A percentile compares a stretch with the other conserved stretches of the same genome.
Evolutionary conservation across 148 eudicot genomes (phyloP).

Genomic region (Amaranthus hypochondriacus): DNA sequence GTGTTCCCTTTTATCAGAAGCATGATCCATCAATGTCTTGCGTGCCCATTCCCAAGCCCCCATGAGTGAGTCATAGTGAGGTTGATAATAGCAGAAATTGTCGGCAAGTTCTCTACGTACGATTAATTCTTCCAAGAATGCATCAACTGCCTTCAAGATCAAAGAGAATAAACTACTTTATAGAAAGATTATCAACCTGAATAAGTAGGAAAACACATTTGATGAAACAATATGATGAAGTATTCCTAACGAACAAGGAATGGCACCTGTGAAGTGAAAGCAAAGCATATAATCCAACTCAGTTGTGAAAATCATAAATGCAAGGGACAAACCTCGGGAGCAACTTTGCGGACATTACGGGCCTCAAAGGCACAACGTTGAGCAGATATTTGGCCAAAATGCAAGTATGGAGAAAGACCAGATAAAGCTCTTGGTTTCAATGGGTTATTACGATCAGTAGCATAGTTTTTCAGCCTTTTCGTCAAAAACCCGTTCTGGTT

Average conservation of each 20-base stretch:
- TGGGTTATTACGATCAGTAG: conserved; percentile 75
- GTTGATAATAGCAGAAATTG: conserved; percentile 88
- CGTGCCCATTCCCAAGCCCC: conserved; percentile 99
- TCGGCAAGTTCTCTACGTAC: conserved; percentile 97
- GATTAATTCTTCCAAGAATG: conserved; percentile 82
- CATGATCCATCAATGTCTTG: conserved; percentile 83
- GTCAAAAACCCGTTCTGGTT: conserved; percentile 68
- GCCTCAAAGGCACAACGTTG: conserved; percentile 98
- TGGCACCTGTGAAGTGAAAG: neutral
- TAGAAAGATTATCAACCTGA: neutral
- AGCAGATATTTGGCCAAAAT: conserved; percentile 95
- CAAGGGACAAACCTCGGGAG: conserved; percentile 58
- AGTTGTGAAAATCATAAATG: neutral
- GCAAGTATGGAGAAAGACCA: conserved; percentile 93
- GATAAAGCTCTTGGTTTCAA: conserved; percentile 76
- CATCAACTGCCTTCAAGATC: conserved; percentile 74
- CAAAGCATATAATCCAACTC: conserved; percentile 9
- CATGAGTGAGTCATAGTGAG: conserved; percentile 80
- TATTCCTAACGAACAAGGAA: neutral
- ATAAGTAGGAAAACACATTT: neutral
- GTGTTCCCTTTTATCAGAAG: conserved; percentile 80
- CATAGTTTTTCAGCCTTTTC: conserved; percentile 62
- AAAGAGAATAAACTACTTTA: conserved; percentile 1
- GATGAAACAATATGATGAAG: neutral
- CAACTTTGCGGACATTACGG: conserved; percentile 50